Base-by-base conservation (phyloP, 225 moss, liverwort and hornwort genomes). In the Bryum argenteum region DNA sequence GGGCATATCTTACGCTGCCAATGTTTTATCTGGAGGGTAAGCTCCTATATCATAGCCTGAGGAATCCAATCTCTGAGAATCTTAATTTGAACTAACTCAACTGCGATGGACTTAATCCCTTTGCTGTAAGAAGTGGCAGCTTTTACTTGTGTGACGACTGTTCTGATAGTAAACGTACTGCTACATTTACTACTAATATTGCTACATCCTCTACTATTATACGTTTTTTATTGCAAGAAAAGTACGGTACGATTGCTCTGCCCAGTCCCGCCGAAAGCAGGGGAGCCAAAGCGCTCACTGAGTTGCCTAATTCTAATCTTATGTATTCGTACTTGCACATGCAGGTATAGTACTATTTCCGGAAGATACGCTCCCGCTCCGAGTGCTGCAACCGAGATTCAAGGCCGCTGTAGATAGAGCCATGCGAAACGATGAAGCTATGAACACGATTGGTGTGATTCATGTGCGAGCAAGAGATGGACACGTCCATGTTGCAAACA, bases 21-120 rank as follows among this genome's bases (percentile, higher is more conserved):
- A 96, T 96, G 93, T 96, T 96, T 60, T 96, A 93, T 77, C 76
- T 96, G 22, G 96, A 96, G 87, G 95, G 95, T 95, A 54, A 79
- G 72, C 71, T 67, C 40, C 58, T 67, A 37, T 10, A 43, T 10
- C 22, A 7, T 9, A 62, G 11, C 2, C 28, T 47, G n/a, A 48
- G 26, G 38, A 43, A 21, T 5, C 28, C 41, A 14, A 61, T 70
- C 42, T 66, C 26, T 77, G 39, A 10, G 21, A 75, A 56, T 18
- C 50, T 51, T 18, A 58, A 45, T 58, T 8, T 39, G 58, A 17
- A 12, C 39, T 13, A 48, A 41, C 63, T 18, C 10, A 42, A 18
- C 48, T 48, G 44, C 21, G 28, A n/a, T 50, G 22, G 33, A 56
- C 22, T 67, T 33, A 33, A 33, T 6, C 33, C 33, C 33, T 6